Evolutionary conservation across 2,329 filamentous ascomycete genomes (phyloP).

Genomic region (Fonsecaea monophora): DNA sequence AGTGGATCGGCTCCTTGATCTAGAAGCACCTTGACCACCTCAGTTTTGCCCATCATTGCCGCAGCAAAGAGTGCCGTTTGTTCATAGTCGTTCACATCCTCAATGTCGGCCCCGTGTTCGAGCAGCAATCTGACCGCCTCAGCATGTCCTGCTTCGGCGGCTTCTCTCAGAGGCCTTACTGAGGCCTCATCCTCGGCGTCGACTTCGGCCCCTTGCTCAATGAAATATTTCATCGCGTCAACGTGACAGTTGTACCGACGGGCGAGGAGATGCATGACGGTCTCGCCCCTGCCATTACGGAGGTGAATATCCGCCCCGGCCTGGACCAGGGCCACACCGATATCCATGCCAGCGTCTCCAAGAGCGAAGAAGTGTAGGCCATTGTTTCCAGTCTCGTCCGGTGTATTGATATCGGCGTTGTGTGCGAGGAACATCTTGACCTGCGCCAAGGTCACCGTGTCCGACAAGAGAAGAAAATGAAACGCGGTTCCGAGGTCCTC

Average conservation of each 20-base stretch:
- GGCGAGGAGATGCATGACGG: neutral
- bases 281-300: neutral
- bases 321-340: neutral
- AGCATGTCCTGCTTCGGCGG: neutral
- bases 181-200: neutral
- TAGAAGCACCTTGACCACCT: neutral
- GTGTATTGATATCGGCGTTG: neutral
- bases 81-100: neutral
- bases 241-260: neutral
- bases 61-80: neutral
- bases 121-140: conserved; percentile 1
- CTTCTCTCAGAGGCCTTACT: neutral
- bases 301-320: neutral
- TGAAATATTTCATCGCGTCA: neutral
- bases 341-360: neutral
- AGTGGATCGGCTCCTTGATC: neutral
- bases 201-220: neutral
- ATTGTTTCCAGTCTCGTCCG: neutral
- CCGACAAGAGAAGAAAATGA: neutral
- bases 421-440: neutral
- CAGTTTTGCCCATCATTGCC: neutral
- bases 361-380: neutral
- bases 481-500: neutral
- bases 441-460: neutral
- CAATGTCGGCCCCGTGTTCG: neutral